Base-by-base conservation (phyloP, 495 filamentous ascomycete genomes). In the Penicillium macrosclerotiorum region DNA sequence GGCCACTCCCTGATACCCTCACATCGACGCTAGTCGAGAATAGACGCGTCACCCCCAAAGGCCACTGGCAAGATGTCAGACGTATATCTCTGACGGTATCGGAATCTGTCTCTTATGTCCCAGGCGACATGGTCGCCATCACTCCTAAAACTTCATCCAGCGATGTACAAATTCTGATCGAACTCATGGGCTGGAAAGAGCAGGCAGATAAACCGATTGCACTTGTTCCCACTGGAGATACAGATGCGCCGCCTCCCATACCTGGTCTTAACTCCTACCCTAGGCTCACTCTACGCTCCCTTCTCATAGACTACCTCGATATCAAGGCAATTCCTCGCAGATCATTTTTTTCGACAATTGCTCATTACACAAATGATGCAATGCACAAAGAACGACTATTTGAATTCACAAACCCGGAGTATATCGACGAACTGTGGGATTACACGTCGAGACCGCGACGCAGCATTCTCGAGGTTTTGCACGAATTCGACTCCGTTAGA, bases 11-110 rank as follows among this genome's bases (percentile, higher is more conserved):
- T 1, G 65, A 68, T 17, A 65, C 73, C 2, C 55, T 74, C 19
- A 55, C 59, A 3, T 67, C 67, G 19, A 73, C 61, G 1, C 50
- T 79, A 5, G 55, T 59, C 0, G 45, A 69, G 17, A 95, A 96
- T 58, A 62, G 65, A n/a, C 79, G 91, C 22, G 57, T 95, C 1
- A 97, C 93, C 0, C 80, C 90, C 2, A 32, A 52, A 5, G 69
- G 63, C 5, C 93, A 99, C 63, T 96, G 89, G 85, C 93, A 99
- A 64, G 94, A 97, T 72, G 93, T 97, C 23, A 84, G 93, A 2
- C 79, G 83, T 38, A 66, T 96, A n/a, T 63, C 60, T 1, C 70
- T 95, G 12, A 71, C 72, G 0, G 60, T 83, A 2, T 48, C 71
- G 0, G 59, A 71, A 8, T 51, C 62, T 1, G 47, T 78, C 11